Evolutionary conservation across 1,284 basidiomycete genomes (phyloP).

Genomic region (Caloboletus inedulis): DNA sequence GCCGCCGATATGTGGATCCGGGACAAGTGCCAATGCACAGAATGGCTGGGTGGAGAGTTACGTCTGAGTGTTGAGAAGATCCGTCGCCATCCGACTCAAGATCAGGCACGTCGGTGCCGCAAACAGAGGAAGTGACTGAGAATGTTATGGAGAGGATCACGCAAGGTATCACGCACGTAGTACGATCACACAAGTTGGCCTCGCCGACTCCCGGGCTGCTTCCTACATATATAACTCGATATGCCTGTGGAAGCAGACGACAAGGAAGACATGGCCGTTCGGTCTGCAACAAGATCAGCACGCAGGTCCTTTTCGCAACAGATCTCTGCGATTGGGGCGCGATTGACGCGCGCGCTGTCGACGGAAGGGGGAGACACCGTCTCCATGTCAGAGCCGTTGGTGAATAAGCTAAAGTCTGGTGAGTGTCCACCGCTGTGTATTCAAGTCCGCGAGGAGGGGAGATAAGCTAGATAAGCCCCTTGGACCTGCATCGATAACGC

Average conservation of each 20-base stretch:
- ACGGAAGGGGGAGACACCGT: constrained; percentile 8
- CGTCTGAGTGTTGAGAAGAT: background rate
- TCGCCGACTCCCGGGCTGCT: background rate
- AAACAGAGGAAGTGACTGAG: background rate
- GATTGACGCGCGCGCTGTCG: constrained; percentile 17
- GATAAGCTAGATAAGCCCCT: constrained; percentile 28
- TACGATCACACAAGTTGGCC: constrained; percentile 4
- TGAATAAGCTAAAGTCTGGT: constrained; percentile 16
- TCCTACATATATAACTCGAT: constrained; percentile 16
- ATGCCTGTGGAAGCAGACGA: constrained; percentile 5
- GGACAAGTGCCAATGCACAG: no score
- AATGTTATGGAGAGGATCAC: background rate
- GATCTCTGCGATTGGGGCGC: constrained; percentile 24
- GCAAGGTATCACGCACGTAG: no score
- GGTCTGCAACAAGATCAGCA: constrained; percentile 6
- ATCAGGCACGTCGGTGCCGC: constrained; percentile 11
- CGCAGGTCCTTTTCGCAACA: constrained; percentile 20
- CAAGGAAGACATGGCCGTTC: constrained; percentile 6
- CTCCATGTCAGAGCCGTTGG: constrained; percentile 10
- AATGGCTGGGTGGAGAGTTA: no score
- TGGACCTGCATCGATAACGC: constrained; percentile 13
- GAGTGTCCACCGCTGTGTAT: constrained; percentile 11
- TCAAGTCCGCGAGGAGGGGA: constrained; percentile 5
- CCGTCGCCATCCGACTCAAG: background rate
- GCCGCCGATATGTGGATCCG: no score